These are phyloP conservation scores for Nevesoporus exiguus DNA, from an alignment of 768 basidiomycete species.

Conservation along the genomic window DNA sequence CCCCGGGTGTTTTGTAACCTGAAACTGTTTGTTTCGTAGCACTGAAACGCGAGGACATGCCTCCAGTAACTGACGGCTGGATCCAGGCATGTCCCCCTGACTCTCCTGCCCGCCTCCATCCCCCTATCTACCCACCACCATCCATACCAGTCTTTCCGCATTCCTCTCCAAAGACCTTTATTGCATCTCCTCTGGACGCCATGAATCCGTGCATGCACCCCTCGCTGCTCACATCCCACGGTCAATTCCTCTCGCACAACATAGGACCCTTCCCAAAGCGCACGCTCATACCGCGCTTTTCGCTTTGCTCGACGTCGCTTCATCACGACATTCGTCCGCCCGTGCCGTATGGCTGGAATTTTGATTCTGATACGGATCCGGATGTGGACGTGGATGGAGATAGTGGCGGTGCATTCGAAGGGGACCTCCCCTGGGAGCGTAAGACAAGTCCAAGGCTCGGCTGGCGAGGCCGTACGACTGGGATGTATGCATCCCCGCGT, in stretches of 20 bases:
- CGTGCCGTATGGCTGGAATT: conserved; percentile 45
- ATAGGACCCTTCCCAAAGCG: conserved; percentile 43
- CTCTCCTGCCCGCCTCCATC: conserved; percentile 26
- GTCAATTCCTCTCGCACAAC: conserved; percentile 49
- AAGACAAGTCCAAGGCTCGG: conserved; percentile 58
- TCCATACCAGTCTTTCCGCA: neutral
- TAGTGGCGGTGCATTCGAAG: conserved; percentile 26
- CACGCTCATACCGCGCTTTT: conserved; percentile 49
- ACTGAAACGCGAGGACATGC: conserved; percentile 31
- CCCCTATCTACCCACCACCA: conserved; percentile 26
- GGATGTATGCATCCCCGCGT: conserved; percentile 40
- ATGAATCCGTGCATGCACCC: conserved; percentile 42
- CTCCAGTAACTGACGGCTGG: conserved; percentile 30
- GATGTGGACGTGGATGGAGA: neutral
- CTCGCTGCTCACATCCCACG: conserved; percentile 39
- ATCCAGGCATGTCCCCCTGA: conserved; percentile 17
- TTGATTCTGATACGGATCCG: conserved; percentile 28
- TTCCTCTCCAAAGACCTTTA: conserved; percentile 27
- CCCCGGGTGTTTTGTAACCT: neutral
- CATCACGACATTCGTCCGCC: conserved; percentile 57
- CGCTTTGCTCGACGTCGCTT: conserved; percentile 45
- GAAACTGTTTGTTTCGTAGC: conserved; percentile 14
- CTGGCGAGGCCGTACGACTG: conserved; percentile 77
- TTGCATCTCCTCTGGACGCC: conserved; percentile 33
- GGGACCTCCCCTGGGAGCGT: conserved; percentile 60